phyloP scores from a whole-genome alignment of 352 stramenopile genomes.

The Pseudoperonospora humuli region DNA sequence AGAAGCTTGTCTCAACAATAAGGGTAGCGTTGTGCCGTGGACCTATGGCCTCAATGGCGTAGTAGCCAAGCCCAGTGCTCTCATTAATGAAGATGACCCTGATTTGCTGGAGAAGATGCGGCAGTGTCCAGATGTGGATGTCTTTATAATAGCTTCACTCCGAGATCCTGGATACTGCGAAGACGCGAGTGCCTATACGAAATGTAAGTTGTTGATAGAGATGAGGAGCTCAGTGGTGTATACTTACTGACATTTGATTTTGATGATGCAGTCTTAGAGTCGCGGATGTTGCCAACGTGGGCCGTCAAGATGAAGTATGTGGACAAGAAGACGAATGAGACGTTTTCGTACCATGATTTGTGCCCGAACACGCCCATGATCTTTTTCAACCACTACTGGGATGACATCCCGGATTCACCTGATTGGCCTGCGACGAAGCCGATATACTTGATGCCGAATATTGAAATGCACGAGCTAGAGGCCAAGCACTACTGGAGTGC shows the following conservation, averaged over 20 bases:
- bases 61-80: too few species aligned
- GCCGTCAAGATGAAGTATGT: conserved; percentile 25
- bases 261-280: conserved; percentile 40
- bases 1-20: too few species aligned
- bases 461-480: conserved; percentile 57
- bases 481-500: conserved; percentile 33
- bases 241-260: too few species aligned
- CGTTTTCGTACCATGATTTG: conserved; percentile 40
- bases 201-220: too few species aligned
- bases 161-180: conserved; percentile 65
- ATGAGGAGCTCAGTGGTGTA: too few species aligned
- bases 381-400: conserved; percentile 60
- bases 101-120: conserved; percentile 39
- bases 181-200: conserved; percentile 51
- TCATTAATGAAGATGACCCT: conserved; percentile 29
- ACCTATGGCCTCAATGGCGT: too few species aligned
- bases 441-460: conserved; percentile 48
- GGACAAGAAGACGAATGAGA: conserved; percentile 14
- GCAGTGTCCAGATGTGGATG: conserved; percentile 46
- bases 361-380: conserved; percentile 42
- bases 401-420: conserved; percentile 17
- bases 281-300: conserved; percentile 38
- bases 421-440: conserved; percentile 33
- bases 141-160: conserved; percentile 47
- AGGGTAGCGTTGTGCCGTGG: too few species aligned